Conservation (phyloP, 768 basidiomycete genomes). For the Tylopilus sp. region DNA sequence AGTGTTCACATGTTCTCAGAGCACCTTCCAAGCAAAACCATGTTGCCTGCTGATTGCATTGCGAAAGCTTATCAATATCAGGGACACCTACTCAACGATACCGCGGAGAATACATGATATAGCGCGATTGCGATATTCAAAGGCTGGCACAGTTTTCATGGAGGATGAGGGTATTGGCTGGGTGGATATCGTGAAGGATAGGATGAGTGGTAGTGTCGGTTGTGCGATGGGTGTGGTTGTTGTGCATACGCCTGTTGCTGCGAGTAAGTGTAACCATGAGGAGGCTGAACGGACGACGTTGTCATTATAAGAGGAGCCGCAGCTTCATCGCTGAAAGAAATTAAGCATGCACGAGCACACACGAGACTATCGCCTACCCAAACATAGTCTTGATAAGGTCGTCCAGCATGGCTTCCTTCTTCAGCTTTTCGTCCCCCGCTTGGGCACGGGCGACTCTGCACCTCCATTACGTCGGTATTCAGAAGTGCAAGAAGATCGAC, state of each 20-base stretch:
- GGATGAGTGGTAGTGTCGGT: constrained; percentile 8
- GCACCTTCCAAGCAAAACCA: not conserved
- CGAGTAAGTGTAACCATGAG: constrained; percentile 1
- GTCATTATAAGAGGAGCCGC: constrained; percentile 14
- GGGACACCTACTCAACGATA: not conserved
- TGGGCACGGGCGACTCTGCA: constrained; percentile 46
- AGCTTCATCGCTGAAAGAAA: constrained; percentile 25
- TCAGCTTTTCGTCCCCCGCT: constrained; percentile 46
- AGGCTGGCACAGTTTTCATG: constrained; percentile 6
- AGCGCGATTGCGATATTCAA: not conserved
- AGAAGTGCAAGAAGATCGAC: not conserved
- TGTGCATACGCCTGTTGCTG: constrained; percentile 12
- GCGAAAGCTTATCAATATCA: not conserved
- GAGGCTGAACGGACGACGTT: constrained; percentile 1
- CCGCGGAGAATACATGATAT: not conserved
- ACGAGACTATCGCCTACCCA: constrained; percentile 40
- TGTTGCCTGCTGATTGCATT: not conserved
- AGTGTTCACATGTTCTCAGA: not conserved
- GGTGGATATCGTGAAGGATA: constrained; percentile 13
- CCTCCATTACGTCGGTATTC: not conserved
- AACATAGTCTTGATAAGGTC: constrained; percentile 46
- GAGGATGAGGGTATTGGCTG: constrained; percentile 14
- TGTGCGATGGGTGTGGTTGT: constrained; percentile 5
- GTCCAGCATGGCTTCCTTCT: constrained; percentile 63
- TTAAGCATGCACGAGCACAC: not conserved